Base-by-base conservation (phyloP, 1,139 yeast species). In the Diutina mesorugosa region DNA sequence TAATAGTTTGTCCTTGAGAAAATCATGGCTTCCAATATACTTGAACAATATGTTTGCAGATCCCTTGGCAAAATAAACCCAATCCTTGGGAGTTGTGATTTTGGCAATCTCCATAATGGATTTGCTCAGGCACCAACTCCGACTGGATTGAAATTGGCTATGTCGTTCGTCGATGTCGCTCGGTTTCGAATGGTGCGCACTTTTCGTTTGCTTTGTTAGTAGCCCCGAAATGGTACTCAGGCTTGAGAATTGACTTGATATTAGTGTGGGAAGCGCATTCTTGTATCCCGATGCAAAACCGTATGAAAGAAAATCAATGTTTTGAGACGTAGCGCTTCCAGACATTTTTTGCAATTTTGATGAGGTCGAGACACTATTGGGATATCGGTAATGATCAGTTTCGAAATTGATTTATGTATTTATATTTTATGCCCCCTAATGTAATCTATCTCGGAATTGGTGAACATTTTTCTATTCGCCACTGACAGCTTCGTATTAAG, bases 51-150 rank as follows among this genome's bases (percentile, higher is more conserved):
- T 72, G 59, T 76, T 76, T 55, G 80, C 80, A 56, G 71, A 71
- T 1, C 80, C 80, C 58, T 73, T 75, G 41, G 79, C 78, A 59
- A 74, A 74, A 63, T 71, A 76, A 30, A 62, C 62, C 80, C 80
- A 76, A 50, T 76, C 79, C 14, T 18, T 12, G 18, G 53, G 53
- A 10, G 53, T 6, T 14, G 53, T 50, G 26, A 50, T 14, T 16
- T 50, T 50, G 28, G 53, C 35, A 12, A 50, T 50, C 18, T 50
- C 53, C 53, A 50, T 50, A n/a, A 35, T 35, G 41, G 41, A 35
- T 10, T 35, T n/a, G 41, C 41, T 35, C 41, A 35, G 26, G n/a
- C 41, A 35, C 41, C 14, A 35, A 35, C 41, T 35, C 41, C 41
- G 41, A 35, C 41, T 35, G 41, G 41, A 35, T 35, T 35, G 41